Percentiles rank a stretch among this genome's conserved stretches.
phyloP scores from a whole-genome alignment of 1,284 basidiomycete species.

The Malassezia pachydermatis region DNA sequence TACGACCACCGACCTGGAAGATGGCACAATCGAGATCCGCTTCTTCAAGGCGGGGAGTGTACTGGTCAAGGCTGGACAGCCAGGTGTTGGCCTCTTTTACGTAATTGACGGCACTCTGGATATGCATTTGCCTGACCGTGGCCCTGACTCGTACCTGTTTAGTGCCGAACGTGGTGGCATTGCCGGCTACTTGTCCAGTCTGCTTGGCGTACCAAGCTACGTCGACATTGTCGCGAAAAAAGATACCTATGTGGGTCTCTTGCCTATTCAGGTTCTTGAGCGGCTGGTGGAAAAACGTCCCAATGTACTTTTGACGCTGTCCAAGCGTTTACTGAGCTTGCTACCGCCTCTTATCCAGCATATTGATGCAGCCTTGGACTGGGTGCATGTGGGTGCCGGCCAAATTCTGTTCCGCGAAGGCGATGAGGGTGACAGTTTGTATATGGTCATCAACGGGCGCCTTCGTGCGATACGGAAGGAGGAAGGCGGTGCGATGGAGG shows the following conservation, averaged over 20 bases:
- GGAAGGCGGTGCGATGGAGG: conserved; percentile 55
- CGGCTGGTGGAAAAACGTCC: conserved; percentile 82
- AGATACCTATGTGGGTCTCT: conserved; percentile 88
- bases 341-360: conserved; percentile 89
- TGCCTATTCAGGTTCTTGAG: conserved; percentile 79
- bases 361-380: conserved; percentile 92
- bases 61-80: conserved; percentile 79
- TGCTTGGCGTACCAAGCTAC: conserved; percentile 83
- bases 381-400: conserved; percentile 92
- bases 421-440: conserved; percentile 84
- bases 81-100: conserved; percentile 84
- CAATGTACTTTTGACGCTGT: conserved; percentile 88
- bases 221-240: conserved; percentile 94
- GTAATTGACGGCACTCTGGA: conserved; percentile 96
- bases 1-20: conserved; percentile 40
- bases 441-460: conserved; percentile 92
- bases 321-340: conserved; percentile 84
- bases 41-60: conserved; percentile 80
- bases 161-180: conserved; percentile 86
- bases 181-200: conserved; percentile 89
- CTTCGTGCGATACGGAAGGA: conserved; percentile 64
- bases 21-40: conserved; percentile 90
- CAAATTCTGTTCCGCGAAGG: conserved; percentile 81
- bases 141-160: conserved; percentile 54
- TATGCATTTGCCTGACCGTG: conserved; percentile 56